phyloP scores from a whole-genome alignment of 371 early-diverging fungal species.

The Apophysomyces variabilis region DNA sequence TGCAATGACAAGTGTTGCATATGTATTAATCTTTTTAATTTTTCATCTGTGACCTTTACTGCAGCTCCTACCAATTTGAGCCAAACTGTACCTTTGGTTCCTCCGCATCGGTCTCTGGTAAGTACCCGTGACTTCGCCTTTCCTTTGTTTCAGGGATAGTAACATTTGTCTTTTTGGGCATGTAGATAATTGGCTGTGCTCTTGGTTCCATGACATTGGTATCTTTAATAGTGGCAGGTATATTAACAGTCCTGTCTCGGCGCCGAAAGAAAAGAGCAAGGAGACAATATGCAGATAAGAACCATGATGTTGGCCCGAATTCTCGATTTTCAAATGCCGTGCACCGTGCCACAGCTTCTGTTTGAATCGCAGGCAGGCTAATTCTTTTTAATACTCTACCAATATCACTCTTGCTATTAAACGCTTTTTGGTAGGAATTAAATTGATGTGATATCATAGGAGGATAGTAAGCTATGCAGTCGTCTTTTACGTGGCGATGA shows the following conservation, averaged over 20 bases:
- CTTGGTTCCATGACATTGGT: neutral
- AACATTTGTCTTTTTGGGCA: neutral
- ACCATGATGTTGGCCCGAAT: neutral
- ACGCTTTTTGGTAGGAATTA: no score
- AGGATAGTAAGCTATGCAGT: no score
- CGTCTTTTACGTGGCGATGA: no score
- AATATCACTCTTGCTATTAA: no score
- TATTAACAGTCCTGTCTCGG: neutral
- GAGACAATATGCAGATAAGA: neutral
- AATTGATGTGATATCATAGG: no score
- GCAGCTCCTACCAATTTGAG: neutral
- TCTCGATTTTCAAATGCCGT: neutral
- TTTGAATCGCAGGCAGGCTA: neutral
- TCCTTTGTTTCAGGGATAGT: neutral
- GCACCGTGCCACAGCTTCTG: neutral
- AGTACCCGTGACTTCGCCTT: neutral
- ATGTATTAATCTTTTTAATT: no score
- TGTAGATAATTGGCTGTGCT: neutral
- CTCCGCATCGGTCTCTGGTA: conserved; percentile 1
- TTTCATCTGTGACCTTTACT: no score
- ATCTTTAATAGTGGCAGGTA: neutral
- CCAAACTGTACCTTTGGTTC: neutral
- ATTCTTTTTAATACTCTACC: no score
- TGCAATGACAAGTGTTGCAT: no score
- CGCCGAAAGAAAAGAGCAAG: neutral